These are phyloP conservation scores for Neoascochyta sp. DNA, from an alignment of 2,329 filamentous ascomycete genomes.

Conservation along the genomic window DNA sequence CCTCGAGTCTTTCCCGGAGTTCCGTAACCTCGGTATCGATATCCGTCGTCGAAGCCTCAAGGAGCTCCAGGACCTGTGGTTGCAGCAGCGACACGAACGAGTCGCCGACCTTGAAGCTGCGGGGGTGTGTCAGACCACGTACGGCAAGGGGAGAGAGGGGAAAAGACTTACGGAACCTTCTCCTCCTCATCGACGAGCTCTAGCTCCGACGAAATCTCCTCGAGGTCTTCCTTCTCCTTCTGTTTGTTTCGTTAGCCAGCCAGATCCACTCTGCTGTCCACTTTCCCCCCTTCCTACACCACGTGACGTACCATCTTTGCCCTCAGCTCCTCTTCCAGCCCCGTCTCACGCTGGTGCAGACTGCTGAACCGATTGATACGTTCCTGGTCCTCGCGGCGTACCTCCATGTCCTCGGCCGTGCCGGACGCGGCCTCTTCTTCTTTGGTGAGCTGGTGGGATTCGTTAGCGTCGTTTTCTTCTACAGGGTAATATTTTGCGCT, in stretches of 20 bases:
- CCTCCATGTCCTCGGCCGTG: slow-evolving; percentile 78
- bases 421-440: slow-evolving; percentile 73
- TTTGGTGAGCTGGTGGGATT: slow-evolving; percentile 68
- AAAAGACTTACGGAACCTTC: slow-evolving; percentile 69
- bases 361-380: slow-evolving; percentile 98
- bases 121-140: not conserved
- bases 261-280: too few relatives aligned
- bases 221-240: slow-evolving; percentile 98
- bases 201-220: slow-evolving; percentile 85
- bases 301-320: slow-evolving; percentile 71
- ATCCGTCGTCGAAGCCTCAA: slow-evolving; percentile 65
- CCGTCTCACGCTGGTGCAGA: slow-evolving; percentile 79
- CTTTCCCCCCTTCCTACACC: too few relatives aligned
- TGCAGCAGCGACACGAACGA: slow-evolving; percentile 87
- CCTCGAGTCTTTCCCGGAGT: slow-evolving; percentile 72
- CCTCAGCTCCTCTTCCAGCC: slow-evolving; percentile 75
- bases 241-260: slow-evolving; percentile 44
- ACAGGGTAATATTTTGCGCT: slow-evolving; percentile 7
- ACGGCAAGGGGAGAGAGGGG: not conserved
- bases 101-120: slow-evolving; percentile 93
- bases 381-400: slow-evolving; percentile 94
- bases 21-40: slow-evolving; percentile 72
- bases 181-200: slow-evolving; percentile 96
- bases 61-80: slow-evolving; percentile 79
- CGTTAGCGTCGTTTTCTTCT: slow-evolving; percentile 12